Evolutionary conservation across 2,329 filamentous ascomycete genomes (phyloP).

Genomic region (Penicillium thymicola): DNA sequence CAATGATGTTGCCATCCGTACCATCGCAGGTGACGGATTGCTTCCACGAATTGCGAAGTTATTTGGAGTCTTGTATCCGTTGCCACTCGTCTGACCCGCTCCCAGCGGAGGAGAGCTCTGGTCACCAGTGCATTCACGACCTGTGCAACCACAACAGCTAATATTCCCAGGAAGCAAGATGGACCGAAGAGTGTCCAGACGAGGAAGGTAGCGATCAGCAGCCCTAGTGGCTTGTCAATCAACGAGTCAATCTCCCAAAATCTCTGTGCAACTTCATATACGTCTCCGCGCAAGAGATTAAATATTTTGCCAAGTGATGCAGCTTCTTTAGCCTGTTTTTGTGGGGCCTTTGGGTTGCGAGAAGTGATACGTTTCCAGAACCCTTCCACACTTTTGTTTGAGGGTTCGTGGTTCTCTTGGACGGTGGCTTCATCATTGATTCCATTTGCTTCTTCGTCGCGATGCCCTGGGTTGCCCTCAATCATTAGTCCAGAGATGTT

Average conservation of each 20-base stretch:
- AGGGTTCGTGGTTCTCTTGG: slow-evolving; percentile 6
- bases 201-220: slow-evolving; percentile 69
- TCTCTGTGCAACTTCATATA: slow-evolving; percentile 44
- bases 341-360: slow-evolving; percentile 25
- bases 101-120: slow-evolving; percentile 62
- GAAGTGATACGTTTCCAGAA: slow-evolving; percentile 27
- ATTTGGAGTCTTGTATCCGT: slow-evolving; percentile 77
- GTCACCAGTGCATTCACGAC: slow-evolving; percentile 66
- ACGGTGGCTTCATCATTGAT: slow-evolving; percentile 9
- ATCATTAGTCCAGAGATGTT: slow-evolving; percentile 44
- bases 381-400: slow-evolving; percentile 23
- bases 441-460: slow-evolving; percentile 14
- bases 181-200: slow-evolving; percentile 78
- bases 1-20: slow-evolving; percentile 79
- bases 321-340: slow-evolving; percentile 48
- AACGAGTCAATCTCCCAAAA: slow-evolving; percentile 86
- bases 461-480: slow-evolving; percentile 25
- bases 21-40: slow-evolving; percentile 75
- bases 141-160: slow-evolving; percentile 67
- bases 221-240: slow-evolving; percentile 70
- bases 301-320: slow-evolving; percentile 88
- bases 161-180: slow-evolving; percentile 70
- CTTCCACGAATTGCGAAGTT: slow-evolving; percentile 81
- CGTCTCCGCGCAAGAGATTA: slow-evolving; percentile 69
- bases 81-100: slow-evolving; percentile 66